Evolutionary conservation across 78 protist genomes (phyloP).

Genomic region (Planoprotostelium fungivorum): DNA sequence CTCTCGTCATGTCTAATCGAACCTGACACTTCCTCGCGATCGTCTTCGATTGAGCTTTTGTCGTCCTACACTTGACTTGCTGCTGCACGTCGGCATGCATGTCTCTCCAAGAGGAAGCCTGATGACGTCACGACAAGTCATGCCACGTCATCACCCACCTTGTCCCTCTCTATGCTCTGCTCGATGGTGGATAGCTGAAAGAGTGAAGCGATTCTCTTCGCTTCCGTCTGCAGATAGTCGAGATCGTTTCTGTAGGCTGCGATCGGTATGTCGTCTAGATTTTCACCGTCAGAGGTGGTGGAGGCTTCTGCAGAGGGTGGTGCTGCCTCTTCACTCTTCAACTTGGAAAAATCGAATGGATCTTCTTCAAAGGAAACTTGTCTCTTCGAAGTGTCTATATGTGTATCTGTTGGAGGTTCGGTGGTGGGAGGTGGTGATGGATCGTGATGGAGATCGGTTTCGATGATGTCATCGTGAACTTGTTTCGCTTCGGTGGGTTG

Average conservation of each 20-base stretch:
- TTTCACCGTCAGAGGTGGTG: background rate
- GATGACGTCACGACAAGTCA: background rate
- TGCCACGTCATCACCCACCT: slow-evolving; percentile 8
- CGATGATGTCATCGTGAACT: too few relatives aligned
- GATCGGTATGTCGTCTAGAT: background rate
- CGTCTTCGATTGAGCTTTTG: background rate
- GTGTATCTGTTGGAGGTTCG: too few relatives aligned
- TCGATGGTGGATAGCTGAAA: background rate
- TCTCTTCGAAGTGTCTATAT: background rate
- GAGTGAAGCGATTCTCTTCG: background rate
- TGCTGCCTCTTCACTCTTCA: background rate
- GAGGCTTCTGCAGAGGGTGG: background rate
- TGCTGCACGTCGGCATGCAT: background rate
- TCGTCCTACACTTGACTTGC: background rate
- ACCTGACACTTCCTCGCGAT: background rate
- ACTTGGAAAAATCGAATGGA: background rate
- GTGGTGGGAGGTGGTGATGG: too few relatives aligned
- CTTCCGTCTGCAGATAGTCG: slow-evolving; percentile 44
- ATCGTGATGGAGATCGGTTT: too few relatives aligned
- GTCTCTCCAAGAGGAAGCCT: background rate
- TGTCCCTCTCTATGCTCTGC: slow-evolving; percentile 27
- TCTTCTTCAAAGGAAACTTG: background rate
- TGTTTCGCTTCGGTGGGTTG: background rate
- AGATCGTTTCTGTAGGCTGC: slow-evolving; percentile 38
- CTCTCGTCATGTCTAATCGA: background rate